Percentiles rank a stretch among this genome's conserved stretches.
Evolutionary conservation across 495 filamentous ascomycete species (phyloP).

Genomic region (Astrocystis sublimbata): DNA sequence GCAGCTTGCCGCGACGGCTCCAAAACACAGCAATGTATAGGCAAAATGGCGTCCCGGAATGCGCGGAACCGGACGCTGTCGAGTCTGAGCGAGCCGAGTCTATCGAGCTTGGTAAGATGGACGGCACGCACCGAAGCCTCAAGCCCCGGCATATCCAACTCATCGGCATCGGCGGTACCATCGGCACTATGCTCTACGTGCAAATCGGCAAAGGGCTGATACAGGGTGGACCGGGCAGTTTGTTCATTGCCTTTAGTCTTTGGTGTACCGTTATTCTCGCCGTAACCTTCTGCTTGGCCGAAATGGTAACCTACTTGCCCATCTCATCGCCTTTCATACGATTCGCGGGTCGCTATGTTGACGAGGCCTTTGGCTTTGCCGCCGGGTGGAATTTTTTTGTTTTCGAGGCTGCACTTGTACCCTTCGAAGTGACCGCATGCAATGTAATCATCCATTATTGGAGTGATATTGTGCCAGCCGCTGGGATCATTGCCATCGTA

Average conservation of each 20-base stretch:
- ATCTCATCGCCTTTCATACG: constrained; percentile 75
- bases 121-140: constrained; percentile 43
- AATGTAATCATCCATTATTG: constrained; percentile 65
- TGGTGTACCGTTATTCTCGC: constrained; percentile 61
- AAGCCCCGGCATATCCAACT: constrained; percentile 55
- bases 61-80: neutral
- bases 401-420: constrained; percentile 61
- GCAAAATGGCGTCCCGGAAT: neutral
- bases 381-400: constrained; percentile 71
- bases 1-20: neutral
- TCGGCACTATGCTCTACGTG: constrained; percentile 73
- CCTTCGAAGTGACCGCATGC: constrained; percentile 64
- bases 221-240: constrained; percentile 70
- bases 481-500: constrained; percentile 58
- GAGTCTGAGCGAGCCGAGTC: constrained; percentile 22
- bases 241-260: constrained; percentile 76
- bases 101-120: constrained; percentile 22
- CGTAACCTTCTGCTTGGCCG: constrained; percentile 63
- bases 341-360: constrained; percentile 71
- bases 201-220: constrained; percentile 68
- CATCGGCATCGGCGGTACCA: constrained; percentile 55
- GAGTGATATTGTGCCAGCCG: constrained; percentile 59
- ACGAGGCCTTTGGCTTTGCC: constrained; percentile 60
- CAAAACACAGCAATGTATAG: neutral
- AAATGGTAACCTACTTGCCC: constrained; percentile 74